Conservation (phyloP, 2,329 filamentous ascomycete species). For the Hymenoscyphus fraxineus region DNA sequence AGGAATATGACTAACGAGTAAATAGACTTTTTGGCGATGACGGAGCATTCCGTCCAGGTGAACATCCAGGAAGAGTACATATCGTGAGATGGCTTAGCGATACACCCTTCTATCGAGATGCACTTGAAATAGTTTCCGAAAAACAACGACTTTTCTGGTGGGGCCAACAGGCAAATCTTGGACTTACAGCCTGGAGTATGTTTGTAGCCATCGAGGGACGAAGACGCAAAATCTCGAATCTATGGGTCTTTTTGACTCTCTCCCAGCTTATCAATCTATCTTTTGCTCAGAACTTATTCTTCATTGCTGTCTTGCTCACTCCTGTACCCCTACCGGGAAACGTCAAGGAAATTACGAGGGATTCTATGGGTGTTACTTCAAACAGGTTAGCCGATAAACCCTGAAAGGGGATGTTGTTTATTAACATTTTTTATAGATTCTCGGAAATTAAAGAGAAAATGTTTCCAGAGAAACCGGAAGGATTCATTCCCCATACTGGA, state of each 20-base stretch:
- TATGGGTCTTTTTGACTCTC: conserved; percentile 55
- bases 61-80: conserved; percentile 33
- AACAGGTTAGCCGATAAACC: conserved; percentile 16
- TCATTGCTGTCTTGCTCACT: conserved; percentile 53
- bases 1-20: neutral
- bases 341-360: conserved; percentile 26
- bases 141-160: conserved; percentile 57
- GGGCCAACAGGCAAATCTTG: conserved; percentile 57
- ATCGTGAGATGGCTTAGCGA: conserved; percentile 31
- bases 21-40: conserved; percentile 32
- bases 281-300: conserved; percentile 62
- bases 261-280: conserved; percentile 57
- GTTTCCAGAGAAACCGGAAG: conserved; percentile 41
- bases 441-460: conserved; percentile 36
- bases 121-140: conserved; percentile 52
- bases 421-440: conserved; percentile 22
- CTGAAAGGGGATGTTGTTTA: neutral
- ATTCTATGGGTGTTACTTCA: conserved; percentile 21
- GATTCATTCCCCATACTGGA: conserved; percentile 41
- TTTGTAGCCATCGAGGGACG: conserved; percentile 58
- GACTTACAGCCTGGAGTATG: conserved; percentile 51
- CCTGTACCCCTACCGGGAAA: conserved; percentile 44
- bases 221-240: conserved; percentile 51
- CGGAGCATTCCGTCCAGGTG: conserved; percentile 30
- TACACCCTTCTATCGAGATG: conserved; percentile 28